Evolutionary conservation across 2,329 filamentous ascomycete genomes (phyloP).

Genomic region (Penicillium verrucosum): DNA sequence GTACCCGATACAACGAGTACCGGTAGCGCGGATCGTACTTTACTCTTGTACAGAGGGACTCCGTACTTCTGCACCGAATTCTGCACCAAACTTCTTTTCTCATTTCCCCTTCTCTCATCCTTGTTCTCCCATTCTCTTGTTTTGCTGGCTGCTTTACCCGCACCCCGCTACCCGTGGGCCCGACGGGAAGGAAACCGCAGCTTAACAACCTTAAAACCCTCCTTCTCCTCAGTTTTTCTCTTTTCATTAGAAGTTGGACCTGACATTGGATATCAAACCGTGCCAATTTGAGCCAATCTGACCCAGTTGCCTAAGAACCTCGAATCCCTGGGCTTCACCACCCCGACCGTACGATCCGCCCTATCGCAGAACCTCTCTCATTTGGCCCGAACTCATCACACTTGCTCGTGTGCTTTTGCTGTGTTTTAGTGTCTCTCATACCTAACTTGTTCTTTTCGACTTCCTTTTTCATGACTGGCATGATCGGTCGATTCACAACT

Average conservation of each 20-base stretch:
- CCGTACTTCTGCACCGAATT: slow-evolving; percentile 1
- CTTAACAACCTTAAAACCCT: not conserved
- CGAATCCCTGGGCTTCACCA: not conserved
- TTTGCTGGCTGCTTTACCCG: not conserved
- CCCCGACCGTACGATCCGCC: not conserved
- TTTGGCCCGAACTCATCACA: not conserved
- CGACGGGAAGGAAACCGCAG: not conserved
- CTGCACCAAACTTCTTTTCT: not conserved
- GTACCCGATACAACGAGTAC: not conserved
- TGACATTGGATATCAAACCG: too few species aligned
- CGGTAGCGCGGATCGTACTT: slow-evolving; percentile 3
- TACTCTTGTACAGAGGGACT: not conserved
- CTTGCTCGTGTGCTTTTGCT: not conserved
- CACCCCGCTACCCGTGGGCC: not conserved
- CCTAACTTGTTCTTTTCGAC: not conserved
- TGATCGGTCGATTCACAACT: not conserved
- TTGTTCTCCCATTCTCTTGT: not conserved
- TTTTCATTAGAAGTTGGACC: not conserved
- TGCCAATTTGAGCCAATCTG: too few species aligned
- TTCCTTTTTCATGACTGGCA: not conserved
- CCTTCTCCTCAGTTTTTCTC: not conserved
- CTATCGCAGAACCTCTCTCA: not conserved
- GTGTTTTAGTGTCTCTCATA: not conserved
- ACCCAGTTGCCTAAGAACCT: not conserved
- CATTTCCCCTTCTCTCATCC: slow-evolving; percentile 4